These are phyloP conservation scores for Citrus unshiu DNA, from an alignment of 345 rosid species.

Conservation along the genomic window DNA sequence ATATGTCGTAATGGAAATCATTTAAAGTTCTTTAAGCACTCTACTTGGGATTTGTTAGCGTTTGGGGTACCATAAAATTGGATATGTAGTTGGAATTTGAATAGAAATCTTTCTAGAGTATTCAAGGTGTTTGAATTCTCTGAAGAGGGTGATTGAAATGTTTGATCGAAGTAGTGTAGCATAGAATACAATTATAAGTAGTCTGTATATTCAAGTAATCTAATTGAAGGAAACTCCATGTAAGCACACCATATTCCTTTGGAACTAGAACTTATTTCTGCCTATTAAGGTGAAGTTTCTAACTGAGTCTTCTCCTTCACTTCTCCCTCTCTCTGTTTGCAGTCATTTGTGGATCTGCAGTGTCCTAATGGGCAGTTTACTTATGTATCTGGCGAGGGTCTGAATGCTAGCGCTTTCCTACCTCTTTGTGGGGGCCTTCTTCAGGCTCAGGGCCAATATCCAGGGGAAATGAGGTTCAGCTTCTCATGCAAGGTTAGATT, in stretches of 20 bases:
- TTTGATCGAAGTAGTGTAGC: too few relatives aligned
- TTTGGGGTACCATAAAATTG: too few relatives aligned
- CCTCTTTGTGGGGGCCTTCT: conserved; percentile 89
- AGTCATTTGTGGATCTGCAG: conserved; percentile 95
- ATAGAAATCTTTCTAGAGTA: too few relatives aligned
- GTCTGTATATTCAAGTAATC: too few relatives aligned
- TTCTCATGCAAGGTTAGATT: conserved; percentile 72
- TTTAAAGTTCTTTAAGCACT: neutral
- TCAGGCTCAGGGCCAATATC: conserved; percentile 97
- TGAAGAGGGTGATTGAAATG: too few relatives aligned
- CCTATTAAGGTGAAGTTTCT: neutral
- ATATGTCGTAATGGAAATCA: neutral
- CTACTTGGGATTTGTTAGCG: too few relatives aligned
- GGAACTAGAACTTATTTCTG: neutral
- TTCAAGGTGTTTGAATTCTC: too few relatives aligned
- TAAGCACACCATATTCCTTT: neutral
- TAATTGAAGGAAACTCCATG: too few relatives aligned
- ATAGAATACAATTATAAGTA: too few relatives aligned
- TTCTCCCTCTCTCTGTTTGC: conserved; percentile 14
- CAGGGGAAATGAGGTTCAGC: conserved; percentile 97
- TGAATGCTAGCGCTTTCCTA: conserved; percentile 83
- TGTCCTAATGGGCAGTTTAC: conserved; percentile 94
- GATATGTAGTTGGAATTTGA: too few relatives aligned
- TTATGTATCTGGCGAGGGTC: conserved; percentile 87
- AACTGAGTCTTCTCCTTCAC: neutral